Evolutionary conservation across 116 monocot species (phyloP).

Genomic region (Phalaenopsis hybrid): DNA sequence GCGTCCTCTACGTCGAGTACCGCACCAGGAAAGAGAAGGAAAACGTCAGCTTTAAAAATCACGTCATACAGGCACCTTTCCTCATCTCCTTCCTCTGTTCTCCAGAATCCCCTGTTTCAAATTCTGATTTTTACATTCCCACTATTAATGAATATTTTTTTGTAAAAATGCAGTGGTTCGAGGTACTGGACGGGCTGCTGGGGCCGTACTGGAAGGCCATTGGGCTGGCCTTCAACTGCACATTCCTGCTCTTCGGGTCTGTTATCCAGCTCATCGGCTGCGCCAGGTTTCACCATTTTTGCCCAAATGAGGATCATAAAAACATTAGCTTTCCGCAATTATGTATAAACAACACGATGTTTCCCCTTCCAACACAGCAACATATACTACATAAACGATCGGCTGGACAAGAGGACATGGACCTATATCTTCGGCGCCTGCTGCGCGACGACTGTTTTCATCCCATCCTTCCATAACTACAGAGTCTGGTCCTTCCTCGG

Average conservation of each 20-base stretch:
- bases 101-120: not conserved
- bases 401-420: conserved; percentile 39
- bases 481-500: conserved; percentile 38
- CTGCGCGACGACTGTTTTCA: conserved; percentile 36
- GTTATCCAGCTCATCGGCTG: conserved; percentile 38
- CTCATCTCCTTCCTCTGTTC: not conserved
- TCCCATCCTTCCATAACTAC: conserved; percentile 44
- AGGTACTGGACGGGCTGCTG: conserved; percentile 29
- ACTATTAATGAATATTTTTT: too few species aligned
- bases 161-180: conserved; percentile 21
- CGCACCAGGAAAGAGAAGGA: conserved; percentile 22
- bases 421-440: conserved; percentile 40
- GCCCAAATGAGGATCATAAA: not conserved
- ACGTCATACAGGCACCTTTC: conserved; percentile 12
- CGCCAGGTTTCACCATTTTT: conserved; percentile 13
- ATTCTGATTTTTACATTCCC: too few species aligned
- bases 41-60: conserved; percentile 21
- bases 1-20: conserved; percentile 71
- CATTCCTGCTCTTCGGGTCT: conserved; percentile 32
- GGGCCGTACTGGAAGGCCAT: conserved; percentile 36
- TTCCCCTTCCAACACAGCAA: conserved; percentile 14
- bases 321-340: not conserved
- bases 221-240: conserved; percentile 38
- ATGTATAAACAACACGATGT: not conserved
- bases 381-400: conserved; percentile 36